Conservation (phyloP, 2,329 filamentous ascomycete species). For the Scytalidium sp. region DNA sequence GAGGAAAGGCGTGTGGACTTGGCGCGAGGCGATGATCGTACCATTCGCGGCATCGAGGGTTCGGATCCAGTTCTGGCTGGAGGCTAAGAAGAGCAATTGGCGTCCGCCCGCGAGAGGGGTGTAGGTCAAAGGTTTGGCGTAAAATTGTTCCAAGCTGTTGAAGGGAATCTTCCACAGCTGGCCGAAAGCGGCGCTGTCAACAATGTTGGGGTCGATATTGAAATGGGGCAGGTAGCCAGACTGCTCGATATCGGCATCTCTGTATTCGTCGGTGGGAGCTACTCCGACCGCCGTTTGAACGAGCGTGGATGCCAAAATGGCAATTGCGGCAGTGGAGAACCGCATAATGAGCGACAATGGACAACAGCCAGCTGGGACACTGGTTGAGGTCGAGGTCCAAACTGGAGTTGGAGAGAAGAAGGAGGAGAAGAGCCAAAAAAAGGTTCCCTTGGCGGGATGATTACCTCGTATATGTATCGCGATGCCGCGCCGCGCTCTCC, state of each 20-base stretch:
- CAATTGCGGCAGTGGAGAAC: neutral
- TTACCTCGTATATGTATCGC: too few species aligned
- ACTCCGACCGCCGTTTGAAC: constrained; percentile 3
- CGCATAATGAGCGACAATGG: neutral
- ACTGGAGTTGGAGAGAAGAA: neutral
- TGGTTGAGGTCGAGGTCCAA: neutral
- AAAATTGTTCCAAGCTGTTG: constrained; percentile 34
- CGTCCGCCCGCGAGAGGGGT: constrained; percentile 29
- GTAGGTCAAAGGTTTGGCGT: constrained; percentile 42
- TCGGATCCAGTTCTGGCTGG: constrained; percentile 30
- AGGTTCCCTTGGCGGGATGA: too few species aligned
- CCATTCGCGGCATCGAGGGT: constrained; percentile 34
- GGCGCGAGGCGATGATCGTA: constrained; percentile 27
- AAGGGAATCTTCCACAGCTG: constrained; percentile 33
- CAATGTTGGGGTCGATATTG: constrained; percentile 35
- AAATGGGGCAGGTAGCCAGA: constrained; percentile 32
- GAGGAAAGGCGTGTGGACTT: constrained; percentile 43
- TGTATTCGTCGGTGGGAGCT: constrained; percentile 20
- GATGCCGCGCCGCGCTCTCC: too few species aligned
- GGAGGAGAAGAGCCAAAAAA: neutral
- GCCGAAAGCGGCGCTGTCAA: constrained; percentile 31
- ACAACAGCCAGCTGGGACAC: neutral
- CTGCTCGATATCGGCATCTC: constrained; percentile 25
- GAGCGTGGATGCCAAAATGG: neutral
- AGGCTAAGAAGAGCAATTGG: constrained; percentile 31